Evolutionary conservation across 306 rosid genomes (phyloP), one percentile per base, ranked within the genome.

Genomic region (Purshia tridentata): DNA sequence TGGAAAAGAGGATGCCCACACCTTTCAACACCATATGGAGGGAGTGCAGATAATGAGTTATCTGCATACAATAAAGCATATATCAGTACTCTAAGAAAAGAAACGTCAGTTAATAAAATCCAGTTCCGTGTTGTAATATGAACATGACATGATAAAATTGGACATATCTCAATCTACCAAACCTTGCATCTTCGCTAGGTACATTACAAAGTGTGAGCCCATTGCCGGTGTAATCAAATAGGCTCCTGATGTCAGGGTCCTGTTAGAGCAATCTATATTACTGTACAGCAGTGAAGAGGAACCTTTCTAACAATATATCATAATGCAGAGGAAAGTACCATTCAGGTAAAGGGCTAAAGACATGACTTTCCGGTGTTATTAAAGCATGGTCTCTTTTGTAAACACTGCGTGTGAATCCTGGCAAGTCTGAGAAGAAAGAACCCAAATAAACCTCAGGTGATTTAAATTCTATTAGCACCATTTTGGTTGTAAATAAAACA

Each of bases 371-470:
- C 0, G 97, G 95, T 74, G 99, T 59, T 73, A 94, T 84, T 64
- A 94, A 81, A 75, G 99, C 97, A 81, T 94, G 88, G 79, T 91
- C 91, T 45, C 82, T 83, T 83, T 82, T 91, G 73, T 85, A 91
- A 65, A 94, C 91, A 73, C 99, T 94, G 61, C 97, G 96, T 8
- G 99, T 91, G 85, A 89, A 94, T 77, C 99, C 97, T 52, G 99
- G 99, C 81, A 94, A 87, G 78, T 88, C 95, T 94, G 84, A 65
- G 78, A 80, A 81, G 50, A 64, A 59, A 80, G 71, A 78, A 59
- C 71, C 68, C 70, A 73, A 9, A 75, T 22, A 61, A 74, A 76
- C 29, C 58, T 72, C 11, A 75, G 65, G 55, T 44, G 65, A 82
- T 42, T 55, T 70, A 46, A 53, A 57, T 8, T 65, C 57, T 39